A percentile compares a stretch with the other conserved stretches of the same genome.
These are phyloP conservation scores for Pilatotrama ljubarskyi DNA, from an alignment of 768 basidiomycete species.

Conservation along the genomic window DNA sequence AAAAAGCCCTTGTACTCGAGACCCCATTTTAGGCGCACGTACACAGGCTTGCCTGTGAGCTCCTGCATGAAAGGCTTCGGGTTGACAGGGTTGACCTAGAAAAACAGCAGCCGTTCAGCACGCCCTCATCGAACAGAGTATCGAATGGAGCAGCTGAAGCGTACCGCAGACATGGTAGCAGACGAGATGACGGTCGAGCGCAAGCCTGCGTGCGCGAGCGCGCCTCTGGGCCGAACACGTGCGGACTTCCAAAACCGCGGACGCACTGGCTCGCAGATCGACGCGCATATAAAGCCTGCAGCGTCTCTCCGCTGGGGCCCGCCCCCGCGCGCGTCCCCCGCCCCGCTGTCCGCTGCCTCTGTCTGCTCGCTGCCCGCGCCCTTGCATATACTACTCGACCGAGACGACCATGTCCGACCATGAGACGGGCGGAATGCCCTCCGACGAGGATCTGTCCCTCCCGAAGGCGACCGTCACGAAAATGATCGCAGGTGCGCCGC, in stretches of 20 bases:
- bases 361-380: not conserved
- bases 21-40: constrained; percentile 97
- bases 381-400: not conserved
- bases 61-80: constrained; percentile 99
- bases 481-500: constrained; percentile 81
- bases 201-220: constrained; percentile 5
- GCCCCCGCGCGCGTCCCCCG: constrained; percentile 15
- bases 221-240: constrained; percentile 28
- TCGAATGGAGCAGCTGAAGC: constrained; percentile 28
- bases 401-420: constrained; percentile 78
- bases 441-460: constrained; percentile 91
- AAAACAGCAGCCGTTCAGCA: not conserved
- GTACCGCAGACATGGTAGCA: constrained; percentile 67
- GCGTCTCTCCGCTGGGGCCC: constrained; percentile 19
- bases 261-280: constrained; percentile 17
- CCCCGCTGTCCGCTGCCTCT: not conserved
- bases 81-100: constrained; percentile 88
- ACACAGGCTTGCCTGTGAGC: constrained; percentile 95
- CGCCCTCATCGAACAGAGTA: not conserved
- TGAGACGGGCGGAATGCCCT: constrained; percentile 63
- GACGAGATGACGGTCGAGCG: constrained; percentile 16
- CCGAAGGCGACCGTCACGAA: constrained; percentile 98
- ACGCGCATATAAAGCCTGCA: constrained; percentile 27
- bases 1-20: constrained; percentile 99
- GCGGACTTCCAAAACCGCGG: constrained; percentile 43